Evolutionary conservation across 768 basidiomycete species (phyloP).

Genomic region (Suillus plorans): DNA sequence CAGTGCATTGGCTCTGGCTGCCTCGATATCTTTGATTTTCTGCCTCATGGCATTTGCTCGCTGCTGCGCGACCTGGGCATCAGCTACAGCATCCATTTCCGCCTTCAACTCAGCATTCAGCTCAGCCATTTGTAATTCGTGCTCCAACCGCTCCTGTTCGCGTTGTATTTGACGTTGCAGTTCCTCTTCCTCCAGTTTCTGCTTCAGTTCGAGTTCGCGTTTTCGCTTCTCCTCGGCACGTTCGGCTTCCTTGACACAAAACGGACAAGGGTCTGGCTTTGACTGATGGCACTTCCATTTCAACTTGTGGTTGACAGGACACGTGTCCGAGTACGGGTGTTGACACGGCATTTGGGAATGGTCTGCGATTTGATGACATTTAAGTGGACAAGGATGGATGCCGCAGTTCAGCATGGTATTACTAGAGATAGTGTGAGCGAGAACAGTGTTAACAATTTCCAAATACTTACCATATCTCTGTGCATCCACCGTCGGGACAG

Average conservation of each 20-base stretch:
- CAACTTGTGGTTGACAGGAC: conserved; percentile 42
- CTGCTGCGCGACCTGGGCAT: conserved; percentile 37
- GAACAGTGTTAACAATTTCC: background rate
- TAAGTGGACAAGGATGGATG: conserved; percentile 54
- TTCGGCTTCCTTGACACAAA: conserved; percentile 48
- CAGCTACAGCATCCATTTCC: conserved; percentile 34
- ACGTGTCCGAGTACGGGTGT: conserved; percentile 35
- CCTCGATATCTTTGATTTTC: conserved; percentile 47
- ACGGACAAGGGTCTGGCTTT: conserved; percentile 36
- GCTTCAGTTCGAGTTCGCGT: conserved; percentile 41
- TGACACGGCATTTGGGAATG: conserved; percentile 56
- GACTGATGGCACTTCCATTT: conserved; percentile 44
- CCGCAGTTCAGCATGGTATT: conserved; percentile 48
- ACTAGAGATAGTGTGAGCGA: conserved; percentile 30
- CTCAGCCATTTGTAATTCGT: conserved; percentile 41
- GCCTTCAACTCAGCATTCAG: conserved; percentile 42
- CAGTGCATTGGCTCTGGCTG: conserved; percentile 21
- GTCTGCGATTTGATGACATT: conserved; percentile 56
- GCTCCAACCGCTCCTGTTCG: conserved; percentile 43
- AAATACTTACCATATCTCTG: conserved; percentile 51
- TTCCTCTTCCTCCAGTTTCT: conserved; percentile 46
- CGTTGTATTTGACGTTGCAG: conserved; percentile 31
- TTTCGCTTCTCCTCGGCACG: conserved; percentile 40
- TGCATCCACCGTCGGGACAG: conserved; percentile 65
- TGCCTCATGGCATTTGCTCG: conserved; percentile 36